A percentile compares a stretch with the other conserved stretches of the same genome.
These are phyloP conservation scores for Dalechampia spathulata DNA, from an alignment of 441 rosid species.

Conservation along the genomic window DNA sequence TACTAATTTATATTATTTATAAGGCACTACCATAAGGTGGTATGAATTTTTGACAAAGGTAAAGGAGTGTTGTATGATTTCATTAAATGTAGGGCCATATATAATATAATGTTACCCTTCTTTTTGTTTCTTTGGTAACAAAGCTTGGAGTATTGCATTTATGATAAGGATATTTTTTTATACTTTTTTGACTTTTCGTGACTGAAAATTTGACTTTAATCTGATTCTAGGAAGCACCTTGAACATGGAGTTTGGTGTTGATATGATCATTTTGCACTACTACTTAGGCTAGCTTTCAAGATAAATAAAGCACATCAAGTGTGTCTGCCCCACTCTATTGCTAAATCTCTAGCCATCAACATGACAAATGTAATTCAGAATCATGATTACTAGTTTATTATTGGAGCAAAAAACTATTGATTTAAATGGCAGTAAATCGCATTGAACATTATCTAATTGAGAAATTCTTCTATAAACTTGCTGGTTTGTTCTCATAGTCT, in stretches of 20 bases:
- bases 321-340: too few relatives aligned
- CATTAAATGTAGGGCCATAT: conserved; percentile 14
- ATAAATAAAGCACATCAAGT: too few relatives aligned
- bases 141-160: conserved; percentile 2
- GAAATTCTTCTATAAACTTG: too few relatives aligned
- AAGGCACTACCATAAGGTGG: conserved; percentile 9
- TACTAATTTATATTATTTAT: conserved; percentile 9
- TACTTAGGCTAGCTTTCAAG: too few relatives aligned
- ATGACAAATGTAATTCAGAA: too few relatives aligned
- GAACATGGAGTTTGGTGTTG: conserved; percentile 3
- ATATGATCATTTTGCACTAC: background rate
- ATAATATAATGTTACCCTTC: background rate
- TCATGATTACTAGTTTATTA: too few relatives aligned
- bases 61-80: conserved; percentile 6
- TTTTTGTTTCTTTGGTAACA: conserved; percentile 1
- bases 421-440: too few relatives aligned
- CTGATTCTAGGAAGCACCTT: conserved; percentile 1
- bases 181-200: too few relatives aligned
- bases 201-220: background rate
- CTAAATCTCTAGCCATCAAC: too few relatives aligned
- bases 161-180: background rate
- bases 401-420: too few relatives aligned
- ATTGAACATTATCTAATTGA: too few relatives aligned
- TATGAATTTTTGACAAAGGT: conserved; percentile 9
- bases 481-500: too few relatives aligned